phyloP scores from a whole-genome alignment of 1,284 basidiomycete genomes.

The Ceratobasidium sp. region DNA sequence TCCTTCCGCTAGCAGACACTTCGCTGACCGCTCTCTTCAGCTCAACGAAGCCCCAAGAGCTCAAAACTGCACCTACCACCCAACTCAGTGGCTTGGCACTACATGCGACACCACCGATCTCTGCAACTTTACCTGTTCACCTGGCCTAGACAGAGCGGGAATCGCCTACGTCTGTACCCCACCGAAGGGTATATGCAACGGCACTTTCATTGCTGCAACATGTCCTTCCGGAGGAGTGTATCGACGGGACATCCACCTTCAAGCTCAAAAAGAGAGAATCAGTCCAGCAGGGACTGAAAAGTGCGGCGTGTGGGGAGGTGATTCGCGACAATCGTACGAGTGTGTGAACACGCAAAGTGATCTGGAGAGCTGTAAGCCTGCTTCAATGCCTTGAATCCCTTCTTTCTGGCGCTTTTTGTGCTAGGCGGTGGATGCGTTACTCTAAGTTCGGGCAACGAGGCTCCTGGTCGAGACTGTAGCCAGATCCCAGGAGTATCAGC shows the following conservation, averaged over 20 bases:
- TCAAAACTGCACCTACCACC: not conserved
- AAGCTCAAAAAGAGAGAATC: not conserved
- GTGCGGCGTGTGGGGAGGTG: not conserved
- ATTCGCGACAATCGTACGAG: not conserved
- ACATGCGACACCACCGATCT: not conserved
- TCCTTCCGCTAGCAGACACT: too few relatives aligned
- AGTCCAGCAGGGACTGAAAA: not conserved
- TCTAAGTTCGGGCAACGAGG: not conserved
- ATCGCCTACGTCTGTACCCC: not conserved
- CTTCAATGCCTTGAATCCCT: not conserved
- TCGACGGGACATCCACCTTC: not conserved
- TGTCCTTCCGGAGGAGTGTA: not conserved
- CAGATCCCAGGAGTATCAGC: not conserved
- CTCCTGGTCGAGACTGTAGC: not conserved
- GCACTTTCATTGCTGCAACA: not conserved
- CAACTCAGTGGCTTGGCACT: not conserved
- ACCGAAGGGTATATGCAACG: not conserved
- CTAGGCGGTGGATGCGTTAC: not conserved
- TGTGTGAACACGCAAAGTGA: not conserved
- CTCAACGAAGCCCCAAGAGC: not conserved
- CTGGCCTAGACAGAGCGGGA: not conserved
- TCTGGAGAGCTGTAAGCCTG: not conserved
- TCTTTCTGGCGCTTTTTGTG: not conserved
- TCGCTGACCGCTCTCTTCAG: not conserved
- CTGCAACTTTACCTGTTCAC: not conserved